Evolutionary conservation across 495 filamentous ascomycete genomes (phyloP).

Genomic region (Evansstolkia leycettana): DNA sequence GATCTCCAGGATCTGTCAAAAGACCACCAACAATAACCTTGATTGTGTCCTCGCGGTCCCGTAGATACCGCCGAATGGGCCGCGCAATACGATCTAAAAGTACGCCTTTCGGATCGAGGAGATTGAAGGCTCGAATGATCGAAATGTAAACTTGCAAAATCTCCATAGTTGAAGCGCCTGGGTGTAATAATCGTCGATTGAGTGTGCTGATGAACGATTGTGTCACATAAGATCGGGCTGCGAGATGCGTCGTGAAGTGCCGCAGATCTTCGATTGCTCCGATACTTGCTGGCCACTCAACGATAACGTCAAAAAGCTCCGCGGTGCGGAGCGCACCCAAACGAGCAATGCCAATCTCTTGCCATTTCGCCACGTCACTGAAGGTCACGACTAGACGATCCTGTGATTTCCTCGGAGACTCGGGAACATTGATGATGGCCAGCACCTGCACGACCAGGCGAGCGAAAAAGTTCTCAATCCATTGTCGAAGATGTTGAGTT

Average conservation of each 20-base stretch:
- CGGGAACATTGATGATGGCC: slow-evolving; percentile 27
- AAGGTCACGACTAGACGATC: slow-evolving; percentile 34
- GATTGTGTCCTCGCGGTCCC: slow-evolving; percentile 88
- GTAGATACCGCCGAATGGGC: slow-evolving; percentile 74
- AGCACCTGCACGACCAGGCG: slow-evolving; percentile 54
- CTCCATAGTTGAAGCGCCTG: slow-evolving; percentile 77
- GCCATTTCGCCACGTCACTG: slow-evolving; percentile 63
- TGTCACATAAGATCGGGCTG: slow-evolving; percentile 51
- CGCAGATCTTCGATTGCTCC: slow-evolving; percentile 79
- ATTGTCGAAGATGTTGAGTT: slow-evolving; percentile 45
- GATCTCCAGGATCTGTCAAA: slow-evolving; percentile 51
- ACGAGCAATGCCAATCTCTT: slow-evolving; percentile 63
- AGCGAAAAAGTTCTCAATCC: slow-evolving; percentile 62
- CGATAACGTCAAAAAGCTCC: slow-evolving; percentile 80
- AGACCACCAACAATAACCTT: slow-evolving; percentile 77
- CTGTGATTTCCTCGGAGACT: slow-evolving; percentile 8
- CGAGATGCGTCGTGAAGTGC: slow-evolving; percentile 43
- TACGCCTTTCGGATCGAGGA: slow-evolving; percentile 86
- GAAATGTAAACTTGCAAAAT: slow-evolving; percentile 86
- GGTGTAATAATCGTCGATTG: slow-evolving; percentile 65
- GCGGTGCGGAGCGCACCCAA: slow-evolving; percentile 68
- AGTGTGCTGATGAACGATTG: slow-evolving; percentile 56
- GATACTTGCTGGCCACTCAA: slow-evolving; percentile 67
- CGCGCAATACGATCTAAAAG: slow-evolving; percentile 76
- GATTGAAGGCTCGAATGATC: slow-evolving; percentile 78